Percentiles rank a stretch among this genome's conserved stretches.
phyloP scores from a whole-genome alignment of 2,329 filamentous ascomycete species.

The Paecilomyces variotii region DNA sequence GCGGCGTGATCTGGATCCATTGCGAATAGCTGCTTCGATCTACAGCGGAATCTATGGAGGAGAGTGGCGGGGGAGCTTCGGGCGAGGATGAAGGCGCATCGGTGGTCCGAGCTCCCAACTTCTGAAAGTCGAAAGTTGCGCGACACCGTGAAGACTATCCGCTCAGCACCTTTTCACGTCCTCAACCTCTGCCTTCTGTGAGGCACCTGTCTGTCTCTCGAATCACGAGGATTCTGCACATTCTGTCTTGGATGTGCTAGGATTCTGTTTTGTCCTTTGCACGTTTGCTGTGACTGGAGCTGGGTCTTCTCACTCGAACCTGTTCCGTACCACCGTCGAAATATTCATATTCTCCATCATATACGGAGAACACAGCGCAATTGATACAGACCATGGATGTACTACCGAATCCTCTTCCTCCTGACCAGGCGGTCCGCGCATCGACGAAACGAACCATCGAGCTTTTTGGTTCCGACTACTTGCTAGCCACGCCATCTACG shows the following conservation, averaged over 20 bases:
- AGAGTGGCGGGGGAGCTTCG: slow-evolving; percentile 2
- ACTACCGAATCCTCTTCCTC: slow-evolving; percentile 18
- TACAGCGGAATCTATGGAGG: neutral
- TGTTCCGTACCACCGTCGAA: neutral
- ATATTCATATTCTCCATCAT: neutral
- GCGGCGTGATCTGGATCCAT: slow-evolving; percentile 41
- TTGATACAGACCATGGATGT: slow-evolving; percentile 19
- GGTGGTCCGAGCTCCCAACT: slow-evolving; percentile 9
- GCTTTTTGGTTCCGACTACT: slow-evolving; percentile 41
- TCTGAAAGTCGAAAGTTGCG: neutral
- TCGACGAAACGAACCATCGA: slow-evolving; percentile 40
- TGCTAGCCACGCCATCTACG: slow-evolving; percentile 36
- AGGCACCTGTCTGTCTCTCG: neutral
- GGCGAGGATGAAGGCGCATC: neutral
- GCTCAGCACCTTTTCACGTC: neutral
- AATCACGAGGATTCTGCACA: neutral
- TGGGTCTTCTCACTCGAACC: neutral
- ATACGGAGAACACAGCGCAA: neutral
- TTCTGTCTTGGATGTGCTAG: neutral
- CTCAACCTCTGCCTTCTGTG: neutral
- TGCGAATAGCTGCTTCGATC: slow-evolving; percentile 5
- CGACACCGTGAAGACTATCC: neutral
- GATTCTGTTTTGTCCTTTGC: neutral
- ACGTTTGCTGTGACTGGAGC: neutral
- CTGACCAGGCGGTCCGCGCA: slow-evolving; percentile 30